phyloP scores from a whole-genome alignment of 192 early-diverging fungal species.

The Obelidium mucronatum region DNA sequence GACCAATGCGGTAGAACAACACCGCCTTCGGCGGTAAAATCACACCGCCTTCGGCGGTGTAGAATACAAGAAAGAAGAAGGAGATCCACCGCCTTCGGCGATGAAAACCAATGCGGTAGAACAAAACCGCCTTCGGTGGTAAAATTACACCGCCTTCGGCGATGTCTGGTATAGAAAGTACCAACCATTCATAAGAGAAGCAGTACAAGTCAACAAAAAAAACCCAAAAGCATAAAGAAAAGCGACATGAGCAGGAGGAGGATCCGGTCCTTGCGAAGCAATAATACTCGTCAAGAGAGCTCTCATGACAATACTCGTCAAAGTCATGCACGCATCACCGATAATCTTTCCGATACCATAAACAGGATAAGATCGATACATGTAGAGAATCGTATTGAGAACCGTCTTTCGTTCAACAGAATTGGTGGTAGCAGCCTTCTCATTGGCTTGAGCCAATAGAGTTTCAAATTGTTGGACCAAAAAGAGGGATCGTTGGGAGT shows the following conservation, averaged over 20 bases:
- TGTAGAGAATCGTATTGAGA: constrained; percentile 5
- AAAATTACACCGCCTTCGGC: constrained; percentile 26
- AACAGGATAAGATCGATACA: constrained; percentile 10
- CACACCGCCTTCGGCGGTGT: too few relatives aligned
- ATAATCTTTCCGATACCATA: constrained; percentile 29
- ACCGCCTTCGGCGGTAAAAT: constrained; percentile 37
- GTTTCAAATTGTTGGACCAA: constrained; percentile 28
- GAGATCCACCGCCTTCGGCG: too few relatives aligned
- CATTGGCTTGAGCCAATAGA: background rate
- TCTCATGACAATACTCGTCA: constrained; percentile 27
- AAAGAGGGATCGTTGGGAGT: constrained; percentile 31
- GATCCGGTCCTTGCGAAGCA: background rate
- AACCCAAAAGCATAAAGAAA: constrained; percentile 33
- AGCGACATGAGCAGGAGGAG: background rate
- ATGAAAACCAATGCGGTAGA: too few relatives aligned
- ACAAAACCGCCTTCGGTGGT: constrained; percentile 37
- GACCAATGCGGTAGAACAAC: too few relatives aligned
- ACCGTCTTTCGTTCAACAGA: background rate
- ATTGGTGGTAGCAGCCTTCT: constrained; percentile 6
- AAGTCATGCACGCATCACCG: constrained; percentile 5
- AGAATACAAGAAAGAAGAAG: too few relatives aligned
- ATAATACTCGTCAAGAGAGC: constrained; percentile 31
- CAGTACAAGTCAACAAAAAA: constrained; percentile 1
- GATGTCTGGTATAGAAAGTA: too few relatives aligned
- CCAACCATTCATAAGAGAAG: constrained; percentile 23